A percentile compares a stretch with the other conserved stretches of the same genome.
phyloP scores from a whole-genome alignment of 805 yeast species.

The Ogataea pignaliae region DNA sequence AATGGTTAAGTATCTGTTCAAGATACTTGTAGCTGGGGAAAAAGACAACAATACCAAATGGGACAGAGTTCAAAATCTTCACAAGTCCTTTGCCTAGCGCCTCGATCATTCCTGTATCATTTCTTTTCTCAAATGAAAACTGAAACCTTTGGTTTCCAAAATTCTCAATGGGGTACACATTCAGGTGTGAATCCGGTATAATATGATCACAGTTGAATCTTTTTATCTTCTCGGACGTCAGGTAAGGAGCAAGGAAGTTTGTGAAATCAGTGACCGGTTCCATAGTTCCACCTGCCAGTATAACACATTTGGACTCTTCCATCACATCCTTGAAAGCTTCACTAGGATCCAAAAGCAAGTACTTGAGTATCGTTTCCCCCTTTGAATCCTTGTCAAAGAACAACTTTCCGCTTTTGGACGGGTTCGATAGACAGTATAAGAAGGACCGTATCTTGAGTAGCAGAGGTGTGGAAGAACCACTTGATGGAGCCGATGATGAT shows the following conservation, averaged over 20 bases:
- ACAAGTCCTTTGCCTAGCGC: conserved; percentile 48
- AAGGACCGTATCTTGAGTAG: conserved; percentile 66
- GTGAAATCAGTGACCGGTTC: conserved; percentile 76
- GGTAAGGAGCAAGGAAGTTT: conserved; percentile 59
- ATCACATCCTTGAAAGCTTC: conserved; percentile 62
- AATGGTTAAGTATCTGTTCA: conserved; percentile 40
- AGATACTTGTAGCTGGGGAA: conserved; percentile 82
- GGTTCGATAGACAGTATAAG: conserved; percentile 61
- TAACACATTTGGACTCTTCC: conserved; percentile 59
- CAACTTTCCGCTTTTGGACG: conserved; percentile 70
- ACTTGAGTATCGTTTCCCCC: conserved; percentile 43
- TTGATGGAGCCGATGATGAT: too few species aligned
- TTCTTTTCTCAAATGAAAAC: conserved; percentile 67
- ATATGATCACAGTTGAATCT: conserved; percentile 79
- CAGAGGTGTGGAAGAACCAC: conserved; percentile 41
- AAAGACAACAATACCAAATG: conserved; percentile 75
- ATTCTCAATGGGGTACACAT: conserved; percentile 48
- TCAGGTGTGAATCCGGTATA: conserved; percentile 64
- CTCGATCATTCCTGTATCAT: conserved; percentile 38
- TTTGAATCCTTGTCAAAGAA: conserved; percentile 50
- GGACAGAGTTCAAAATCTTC: conserved; percentile 42
- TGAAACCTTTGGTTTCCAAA: conserved; percentile 37
- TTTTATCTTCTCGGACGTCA: conserved; percentile 37
- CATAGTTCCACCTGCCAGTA: conserved; percentile 95
- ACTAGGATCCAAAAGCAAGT: conserved; percentile 77